Evolutionary conservation across 176 grass and related monocot genomes (phyloP).

Genomic region (Aegilops speltoides): DNA sequence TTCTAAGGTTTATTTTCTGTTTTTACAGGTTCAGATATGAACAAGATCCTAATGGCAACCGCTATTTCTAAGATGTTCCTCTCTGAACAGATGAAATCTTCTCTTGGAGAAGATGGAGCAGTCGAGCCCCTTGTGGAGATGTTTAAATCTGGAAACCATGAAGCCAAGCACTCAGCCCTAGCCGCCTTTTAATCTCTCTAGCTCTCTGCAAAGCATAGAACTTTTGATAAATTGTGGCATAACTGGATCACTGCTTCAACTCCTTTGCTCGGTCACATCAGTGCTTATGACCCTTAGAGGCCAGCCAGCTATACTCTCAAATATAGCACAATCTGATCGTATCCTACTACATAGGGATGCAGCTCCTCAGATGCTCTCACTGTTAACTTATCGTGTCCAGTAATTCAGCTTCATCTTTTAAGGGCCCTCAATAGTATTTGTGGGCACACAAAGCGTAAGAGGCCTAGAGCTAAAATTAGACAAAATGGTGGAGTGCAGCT

Average conservation of each 20-base stretch:
- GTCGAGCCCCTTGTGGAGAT: conserved; percentile 77
- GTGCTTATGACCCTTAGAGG: conserved; percentile 76
- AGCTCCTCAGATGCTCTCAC: conserved; percentile 73
- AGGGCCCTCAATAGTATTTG: conserved; percentile 81
- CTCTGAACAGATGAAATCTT: conserved; percentile 69
- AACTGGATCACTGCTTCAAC: conserved; percentile 59
- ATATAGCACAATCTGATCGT: conserved; percentile 65
- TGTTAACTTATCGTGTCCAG: conserved; percentile 69
- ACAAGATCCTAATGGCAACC: conserved; percentile 93
- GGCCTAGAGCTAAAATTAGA: conserved; percentile 67
- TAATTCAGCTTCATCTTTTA: conserved; percentile 82
- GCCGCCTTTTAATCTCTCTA: conserved; percentile 79
- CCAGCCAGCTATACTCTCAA: conserved; percentile 72
- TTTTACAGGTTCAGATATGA: conserved; percentile 89
- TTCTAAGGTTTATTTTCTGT: neutral
- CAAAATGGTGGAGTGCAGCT: conserved; percentile 75
- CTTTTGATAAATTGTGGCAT: conserved; percentile 63
- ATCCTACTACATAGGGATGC: conserved; percentile 71
- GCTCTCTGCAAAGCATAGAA: conserved; percentile 54
- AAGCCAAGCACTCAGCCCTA: conserved; percentile 72
- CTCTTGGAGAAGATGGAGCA: conserved; percentile 72
- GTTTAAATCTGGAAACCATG: conserved; percentile 80
- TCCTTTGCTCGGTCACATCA: conserved; percentile 90
- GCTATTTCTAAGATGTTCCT: conserved; percentile 91
- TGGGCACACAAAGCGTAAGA: conserved; percentile 57